Percentiles rank a stretch among this genome's conserved stretches.
These are phyloP conservation scores for Zygosaccharomyces sapae DNA, from an alignment of 1,139 yeast species.

Conservation along the genomic window DNA sequence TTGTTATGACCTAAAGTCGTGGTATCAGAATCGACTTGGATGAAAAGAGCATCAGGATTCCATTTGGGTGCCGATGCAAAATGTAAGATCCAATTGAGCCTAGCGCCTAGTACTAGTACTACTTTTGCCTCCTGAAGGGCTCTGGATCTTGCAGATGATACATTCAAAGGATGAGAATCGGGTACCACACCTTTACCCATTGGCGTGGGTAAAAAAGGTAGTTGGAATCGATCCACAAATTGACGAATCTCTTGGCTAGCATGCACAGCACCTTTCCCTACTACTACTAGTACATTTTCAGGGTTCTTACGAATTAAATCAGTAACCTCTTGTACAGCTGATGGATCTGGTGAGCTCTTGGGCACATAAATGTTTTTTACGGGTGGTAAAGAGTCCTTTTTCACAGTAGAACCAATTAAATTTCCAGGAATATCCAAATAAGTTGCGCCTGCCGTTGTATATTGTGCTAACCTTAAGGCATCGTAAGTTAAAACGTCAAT, in stretches of 20 bases:
- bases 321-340: conserved; percentile 39
- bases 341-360: conserved; percentile 41
- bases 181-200: conserved; percentile 70
- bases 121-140: conserved; percentile 54
- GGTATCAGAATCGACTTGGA: conserved; percentile 52
- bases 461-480: conserved; percentile 46
- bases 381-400: not conserved
- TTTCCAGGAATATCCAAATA: conserved; percentile 62
- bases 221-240: conserved; percentile 40
- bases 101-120: conserved; percentile 54
- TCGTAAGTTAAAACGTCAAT: conserved; percentile 43
- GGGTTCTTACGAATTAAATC: conserved; percentile 32
- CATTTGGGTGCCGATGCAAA: conserved; percentile 56
- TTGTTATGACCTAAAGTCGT: conserved; percentile 49
- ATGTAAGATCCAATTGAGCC: conserved; percentile 66
- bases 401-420: conserved; percentile 36
- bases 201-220: conserved; percentile 64
- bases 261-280: conserved; percentile 60
- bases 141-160: conserved; percentile 56
- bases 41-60: conserved; percentile 41
- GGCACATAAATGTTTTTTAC: conserved; percentile 2
- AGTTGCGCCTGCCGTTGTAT: conserved; percentile 55
- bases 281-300: conserved; percentile 48
- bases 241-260: conserved; percentile 40
- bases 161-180: conserved; percentile 45